Percentiles rank a stretch among this genome's conserved stretches.
phyloP scores from a whole-genome alignment of 1,284 basidiomycete genomes.

The Tylopilus sp. region DNA sequence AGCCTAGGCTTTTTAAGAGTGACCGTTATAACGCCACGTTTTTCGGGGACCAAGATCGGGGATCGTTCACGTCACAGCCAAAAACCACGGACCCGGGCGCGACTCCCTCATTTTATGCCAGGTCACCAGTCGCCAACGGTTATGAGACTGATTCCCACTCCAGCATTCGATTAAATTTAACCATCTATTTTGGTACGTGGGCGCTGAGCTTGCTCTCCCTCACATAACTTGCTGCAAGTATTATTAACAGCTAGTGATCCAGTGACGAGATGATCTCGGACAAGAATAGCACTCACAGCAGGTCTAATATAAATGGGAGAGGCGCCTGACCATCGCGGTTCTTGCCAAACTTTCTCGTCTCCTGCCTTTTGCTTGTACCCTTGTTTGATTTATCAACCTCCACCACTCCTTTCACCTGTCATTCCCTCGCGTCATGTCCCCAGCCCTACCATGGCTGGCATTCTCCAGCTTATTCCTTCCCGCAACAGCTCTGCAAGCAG shows the following conservation, averaged over 20 bases:
- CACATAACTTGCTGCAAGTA: neutral
- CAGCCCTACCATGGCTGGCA: slow-evolving; percentile 16
- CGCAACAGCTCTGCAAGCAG: slow-evolving; percentile 45
- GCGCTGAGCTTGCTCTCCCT: neutral
- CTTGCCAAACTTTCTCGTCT: neutral
- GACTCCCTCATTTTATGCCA: neutral
- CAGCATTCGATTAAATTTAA: neutral
- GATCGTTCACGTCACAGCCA: neutral
- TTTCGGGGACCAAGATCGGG: neutral
- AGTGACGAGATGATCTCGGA: neutral
- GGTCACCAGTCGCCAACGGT: neutral
- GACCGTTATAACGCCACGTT: neutral
- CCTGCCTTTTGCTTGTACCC: neutral
- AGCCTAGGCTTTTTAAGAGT: too few relatives aligned
- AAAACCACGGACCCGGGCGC: neutral
- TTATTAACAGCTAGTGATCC: neutral
- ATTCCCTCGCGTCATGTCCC: slow-evolving; percentile 14
- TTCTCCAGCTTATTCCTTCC: slow-evolving; percentile 19
- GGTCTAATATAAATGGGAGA: neutral
- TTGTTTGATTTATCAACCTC: neutral
- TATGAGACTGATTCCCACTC: neutral
- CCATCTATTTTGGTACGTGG: neutral
- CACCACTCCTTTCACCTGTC: slow-evolving; percentile 19
- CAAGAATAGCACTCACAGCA: neutral
- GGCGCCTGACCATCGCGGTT: neutral